Evolutionary conservation across 1,284 basidiomycete genomes (phyloP), one percentile per base, ranked within the genome.

Genomic region (Hypsizygus ulmarius): DNA sequence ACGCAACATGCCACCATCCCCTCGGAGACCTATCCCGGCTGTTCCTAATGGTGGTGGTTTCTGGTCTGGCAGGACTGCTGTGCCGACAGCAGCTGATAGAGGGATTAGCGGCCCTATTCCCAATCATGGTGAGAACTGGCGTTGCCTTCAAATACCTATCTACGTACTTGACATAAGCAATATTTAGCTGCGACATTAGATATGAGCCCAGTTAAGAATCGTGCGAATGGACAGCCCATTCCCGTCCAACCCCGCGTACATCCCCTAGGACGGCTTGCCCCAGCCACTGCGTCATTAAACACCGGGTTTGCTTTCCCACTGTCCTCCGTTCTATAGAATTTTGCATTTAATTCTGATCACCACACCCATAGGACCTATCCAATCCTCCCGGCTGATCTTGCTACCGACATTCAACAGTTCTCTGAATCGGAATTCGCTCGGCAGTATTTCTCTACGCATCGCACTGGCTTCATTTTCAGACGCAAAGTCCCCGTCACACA

Each of bases 381-480:
- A 7, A 74, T 82, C 12, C 72, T 93, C 14, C 92, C 91, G 0
- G 71, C 82, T 21, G 87, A 87, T 48, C 81, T 94, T 39, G 86
- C 82, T 1, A 79, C 78, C 21, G 89, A 93, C 54, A 93, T 93
- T 35, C 84, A 88, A 56, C 84, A 86, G 55, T 94, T 95, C 63
- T 83, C 84, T 11, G 81, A 90, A 57, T 87, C 84, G 0, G 84
- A 90, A 39, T 95, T 89, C 64, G 90, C 92, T 33, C 77, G 76
- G 41, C 84, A 84, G 57, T 95, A 94, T 63, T 94, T 96, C 63
- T 88, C 91, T n/a, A 92, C 82, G 3, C 88, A 92, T 59, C 79
- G 84, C 12, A 87, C 83, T 2, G 91, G 91, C 0, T 82, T 95
- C 60, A 87, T 93, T 49, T 87, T 94, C 63, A 73, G 82, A 53